Evolutionary conservation across 2,329 filamentous ascomycete genomes (phyloP), one percentile per base, ranked within the genome.

Genomic region (Fonsecaea erecta): DNA sequence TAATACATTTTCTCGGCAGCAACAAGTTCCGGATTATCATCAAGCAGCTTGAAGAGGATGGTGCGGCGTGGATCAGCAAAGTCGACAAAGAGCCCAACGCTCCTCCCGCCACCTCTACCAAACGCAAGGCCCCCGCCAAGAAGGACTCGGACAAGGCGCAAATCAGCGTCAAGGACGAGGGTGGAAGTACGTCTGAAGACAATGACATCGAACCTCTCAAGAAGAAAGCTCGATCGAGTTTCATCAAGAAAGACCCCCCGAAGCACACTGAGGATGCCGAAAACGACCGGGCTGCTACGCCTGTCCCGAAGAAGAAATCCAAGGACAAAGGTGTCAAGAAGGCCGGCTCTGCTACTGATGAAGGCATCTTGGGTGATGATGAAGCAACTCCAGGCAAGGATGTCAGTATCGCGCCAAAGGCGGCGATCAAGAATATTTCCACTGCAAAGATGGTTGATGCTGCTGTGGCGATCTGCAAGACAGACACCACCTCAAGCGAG

Each of bases 21-120:
- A 72, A 72, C 67, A 72, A 72, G 53, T 69, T 62, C 43, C 70
- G 70, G 43, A 21, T n/a, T 3, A 52, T 71, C 52, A 67, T 70
- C 57, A 71, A 67, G 48, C 43, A 64, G 16, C 43, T 72, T 21
- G 66, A 68, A 26, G 52, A 59, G 3, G 63, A 67, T 28, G 60
- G 62, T 26, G 62, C 66, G 8, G 52, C 48, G 14, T 60, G 63
- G 60, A 34, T 18, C 14, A 60, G 21, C 51, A 48, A 24, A 24
- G 43, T 24, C 43, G 48, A 34, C 8, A 57, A 48, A 32, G 62
- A 60, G 14, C 16, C 52, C 43, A 18, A 52, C 18, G 56, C 9
- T 28, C 59, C 52, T 11, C 6, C 60, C 3, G 52, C 46, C 16
- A 48, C 64, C 26, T n/a, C 51, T 28, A 54, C 46, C 48, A 71